phyloP scores from a whole-genome alignment of 202 grass and related monocot species.

The Digitaria exilis region DNA sequence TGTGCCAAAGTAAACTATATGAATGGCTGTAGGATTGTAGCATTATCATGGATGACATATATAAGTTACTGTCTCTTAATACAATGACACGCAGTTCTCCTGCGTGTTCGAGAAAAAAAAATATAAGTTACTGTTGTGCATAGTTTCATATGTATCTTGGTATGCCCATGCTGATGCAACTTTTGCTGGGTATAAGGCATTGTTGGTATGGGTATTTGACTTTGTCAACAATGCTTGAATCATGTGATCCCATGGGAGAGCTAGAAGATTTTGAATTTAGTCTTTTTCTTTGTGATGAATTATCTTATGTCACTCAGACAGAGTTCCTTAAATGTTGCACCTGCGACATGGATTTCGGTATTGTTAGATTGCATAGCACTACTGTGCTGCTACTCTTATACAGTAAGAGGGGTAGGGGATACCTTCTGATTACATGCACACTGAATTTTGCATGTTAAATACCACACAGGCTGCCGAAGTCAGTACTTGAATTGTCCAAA shows the following conservation, averaged over 20 bases:
- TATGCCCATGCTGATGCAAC: background rate
- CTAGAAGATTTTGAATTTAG: background rate
- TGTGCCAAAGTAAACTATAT: background rate
- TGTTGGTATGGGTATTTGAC: background rate
- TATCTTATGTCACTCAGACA: background rate
- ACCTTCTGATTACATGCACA: too few species aligned
- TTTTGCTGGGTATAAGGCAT: background rate
- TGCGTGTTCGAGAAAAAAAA: too few species aligned
- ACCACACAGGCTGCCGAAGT: slow-evolving; percentile 74
- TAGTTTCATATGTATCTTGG: background rate
- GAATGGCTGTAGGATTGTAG: background rate
- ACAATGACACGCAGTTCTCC: too few species aligned
- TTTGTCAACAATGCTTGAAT: background rate
- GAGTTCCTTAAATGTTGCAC: background rate
- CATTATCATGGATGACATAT: background rate
- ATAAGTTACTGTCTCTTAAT: background rate
- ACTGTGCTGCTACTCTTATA: too few species aligned
- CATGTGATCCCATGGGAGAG: background rate
- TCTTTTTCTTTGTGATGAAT: background rate
- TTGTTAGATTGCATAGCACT: background rate
- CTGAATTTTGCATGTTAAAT: slow-evolving; percentile 18
- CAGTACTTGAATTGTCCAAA: slow-evolving; percentile 91
- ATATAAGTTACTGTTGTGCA: background rate
- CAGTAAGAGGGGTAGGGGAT: too few species aligned
- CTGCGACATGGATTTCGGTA: background rate